Base-by-base conservation (phyloP, 2,329 filamentous ascomycete genomes). In the Moelleriella libera region DNA sequence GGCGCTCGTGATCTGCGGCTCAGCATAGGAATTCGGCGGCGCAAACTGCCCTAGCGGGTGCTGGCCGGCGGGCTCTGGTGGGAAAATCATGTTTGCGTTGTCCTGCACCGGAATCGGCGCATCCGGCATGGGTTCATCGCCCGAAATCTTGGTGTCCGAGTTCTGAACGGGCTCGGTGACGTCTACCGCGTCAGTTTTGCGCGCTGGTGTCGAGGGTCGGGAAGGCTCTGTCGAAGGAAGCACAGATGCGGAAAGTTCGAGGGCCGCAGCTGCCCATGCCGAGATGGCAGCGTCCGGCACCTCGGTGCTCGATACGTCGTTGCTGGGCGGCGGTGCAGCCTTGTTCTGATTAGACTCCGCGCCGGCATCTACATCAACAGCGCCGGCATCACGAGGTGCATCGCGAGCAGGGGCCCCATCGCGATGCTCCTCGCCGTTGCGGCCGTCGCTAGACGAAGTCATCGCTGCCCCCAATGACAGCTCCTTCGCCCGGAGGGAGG, bases 361-460 rank as follows among this genome's bases (percentile, higher is more conserved):
- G 21, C 21, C 21, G 3, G 21, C 21, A 21, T 42, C n/a, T 11
- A 42, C 7, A 28, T 42, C 40, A n/a, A 11, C 40, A 44, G 46
- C 45, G 41, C 48, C 46, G 30, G 49, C 14, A 7, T 12, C 37
- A 31, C 50, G 41, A 45, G 50, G 43, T n/a, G 47, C 50, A n/a
- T 29, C 6, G 44, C 21, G 30, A 8, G 37, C 29, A 8, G 46
- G 28, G 9, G 28, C 34, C 28, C 30, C 43, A 29, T 41, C 31
- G 14, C 42, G 30, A 5, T 45, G 45, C 4, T 46, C 46, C 39
- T 37, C 50, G 56, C 56, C 57, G 53, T 57, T 54, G 51, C 60
- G 64, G 63, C 63, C 66, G 62, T 62, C 67, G 62, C 67, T 67
- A 60, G 73, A 75, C 74, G 74, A 78, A 75, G 71, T 76, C 74